Evolutionary conservation across 2,329 filamentous ascomycete genomes (phyloP), one percentile per base, ranked within the genome.

Genomic region (Aspergillus sergii): DNA sequence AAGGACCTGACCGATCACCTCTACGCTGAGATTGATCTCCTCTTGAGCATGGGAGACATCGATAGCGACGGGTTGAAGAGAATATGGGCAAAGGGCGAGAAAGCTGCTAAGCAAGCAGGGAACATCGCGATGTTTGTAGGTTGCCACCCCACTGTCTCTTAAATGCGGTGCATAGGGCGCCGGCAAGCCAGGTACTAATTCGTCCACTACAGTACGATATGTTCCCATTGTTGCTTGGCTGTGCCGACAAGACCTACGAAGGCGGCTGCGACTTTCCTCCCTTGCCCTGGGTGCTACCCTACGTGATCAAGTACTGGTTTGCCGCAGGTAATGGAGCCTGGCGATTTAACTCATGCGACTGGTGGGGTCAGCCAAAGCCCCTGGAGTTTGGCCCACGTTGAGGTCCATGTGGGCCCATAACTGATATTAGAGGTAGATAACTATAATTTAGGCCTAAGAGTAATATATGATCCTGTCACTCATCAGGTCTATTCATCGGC

Each of bases 381-480:
- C 8, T 41, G 39, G 39, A 41, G 39, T 41, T 41, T 41, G 39
- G 39, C 4, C 39, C 39, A 41, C 16, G 39, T 10, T 41, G 39
- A 41, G 16, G 39, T 41, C 19, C 8, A n/a, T n/a, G 39, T n/a
- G 19, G 19, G 19, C 19, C 14, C 3, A n/a, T 9, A 1, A n/a
- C 39, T 19, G 8, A 19, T 41, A 41, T n/a, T 41, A 41, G 16
- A 8, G 19, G 39, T n/a, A n/a, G 39, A 10, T 41, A 41, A n/a
- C 19, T 28, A 16, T 12, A 19, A 8, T 12, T 7, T 14, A 48
- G 9, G 7, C 23, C 11, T 7, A 7, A 8, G 4, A 14, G 1
- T 8, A 48, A 23, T 8, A 26, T 26, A 26, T 6, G 26, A 1
- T 14, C 12, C 32, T 9, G 5, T 55, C 21, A 55, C 78, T 83